Conservation (phyloP, 495 filamentous ascomycete species). For the Schizothecium vesticola region DNA sequence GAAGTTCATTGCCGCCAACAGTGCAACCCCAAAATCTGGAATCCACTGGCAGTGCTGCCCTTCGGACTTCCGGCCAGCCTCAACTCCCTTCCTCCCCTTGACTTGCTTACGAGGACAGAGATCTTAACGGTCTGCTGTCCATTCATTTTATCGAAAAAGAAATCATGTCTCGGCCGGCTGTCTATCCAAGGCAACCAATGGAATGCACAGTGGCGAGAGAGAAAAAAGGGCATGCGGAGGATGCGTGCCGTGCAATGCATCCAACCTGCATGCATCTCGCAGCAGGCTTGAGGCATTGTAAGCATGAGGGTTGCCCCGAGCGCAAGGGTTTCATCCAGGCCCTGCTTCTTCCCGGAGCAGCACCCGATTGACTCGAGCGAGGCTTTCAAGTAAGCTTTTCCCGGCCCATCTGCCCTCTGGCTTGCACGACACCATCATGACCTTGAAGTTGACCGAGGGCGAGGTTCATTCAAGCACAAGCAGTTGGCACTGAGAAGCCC, state of each 20-base stretch:
- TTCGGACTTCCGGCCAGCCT: neutral
- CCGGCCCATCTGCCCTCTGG: neutral
- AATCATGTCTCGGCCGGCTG: constrained; percentile 3
- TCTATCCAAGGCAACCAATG: neutral
- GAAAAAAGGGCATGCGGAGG: neutral
- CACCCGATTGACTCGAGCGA: neutral
- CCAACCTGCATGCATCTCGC: neutral
- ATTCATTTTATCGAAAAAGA: neutral
- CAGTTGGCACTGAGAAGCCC: neutral
- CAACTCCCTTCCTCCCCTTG: neutral
- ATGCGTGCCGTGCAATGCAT: constrained; percentile 9
- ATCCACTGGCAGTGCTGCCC: neutral
- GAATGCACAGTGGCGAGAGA: neutral
- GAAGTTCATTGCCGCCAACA: neutral
- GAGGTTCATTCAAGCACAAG: neutral
- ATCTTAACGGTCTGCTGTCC: neutral
- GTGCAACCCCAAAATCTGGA: neutral
- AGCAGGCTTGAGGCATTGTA: neutral
- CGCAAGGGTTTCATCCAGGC: neutral
- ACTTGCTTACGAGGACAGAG: neutral
- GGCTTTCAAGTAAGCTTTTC: neutral
- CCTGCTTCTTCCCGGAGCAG: neutral
- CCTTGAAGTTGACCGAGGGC: neutral
- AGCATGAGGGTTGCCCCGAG: neutral
- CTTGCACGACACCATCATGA: neutral